These are phyloP conservation scores for Penicillium crystallinum DNA, from an alignment of 495 filamentous ascomycete species.

Conservation along the genomic window DNA sequence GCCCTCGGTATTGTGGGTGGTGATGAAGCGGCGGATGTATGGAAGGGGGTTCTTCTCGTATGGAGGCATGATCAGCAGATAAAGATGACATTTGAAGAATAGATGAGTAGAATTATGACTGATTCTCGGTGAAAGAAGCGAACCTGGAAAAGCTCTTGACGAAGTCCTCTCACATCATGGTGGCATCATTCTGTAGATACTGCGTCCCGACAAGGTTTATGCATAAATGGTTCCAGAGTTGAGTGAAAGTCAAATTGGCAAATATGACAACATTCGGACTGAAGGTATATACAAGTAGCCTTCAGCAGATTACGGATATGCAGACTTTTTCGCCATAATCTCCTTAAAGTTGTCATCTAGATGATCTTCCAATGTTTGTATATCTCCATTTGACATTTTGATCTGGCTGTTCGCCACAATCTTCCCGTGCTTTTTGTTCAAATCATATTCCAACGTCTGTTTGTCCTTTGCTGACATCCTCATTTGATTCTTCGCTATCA, in stretches of 20 bases:
- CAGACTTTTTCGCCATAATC: neutral
- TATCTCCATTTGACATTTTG: slow-evolving; percentile 24
- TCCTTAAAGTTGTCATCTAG: slow-evolving; percentile 13
- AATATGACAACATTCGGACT: neutral
- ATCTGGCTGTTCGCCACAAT: slow-evolving; percentile 15
- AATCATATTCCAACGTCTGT: slow-evolving; percentile 25
- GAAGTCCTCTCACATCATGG: slow-evolving; percentile 8
- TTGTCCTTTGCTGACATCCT: slow-evolving; percentile 24
- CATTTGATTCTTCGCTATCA: slow-evolving; percentile 14
- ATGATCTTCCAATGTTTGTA: slow-evolving; percentile 26
- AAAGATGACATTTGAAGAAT: neutral
- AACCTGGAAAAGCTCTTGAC: neutral
- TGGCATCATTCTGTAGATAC: slow-evolving; percentile 15
- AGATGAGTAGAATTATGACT: neutral
- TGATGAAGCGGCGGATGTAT: slow-evolving; percentile 38
- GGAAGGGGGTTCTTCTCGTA: slow-evolving; percentile 27
- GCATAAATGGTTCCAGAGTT: neutral
- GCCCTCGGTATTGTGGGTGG: slow-evolving; percentile 35
- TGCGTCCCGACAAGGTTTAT: neutral
- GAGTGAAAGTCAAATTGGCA: neutral
- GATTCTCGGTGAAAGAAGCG: too few species aligned
- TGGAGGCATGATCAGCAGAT: slow-evolving; percentile 3
- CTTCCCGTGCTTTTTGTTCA: slow-evolving; percentile 12
- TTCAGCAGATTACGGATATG: too few species aligned
- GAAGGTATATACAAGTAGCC: too few species aligned